phyloP scores from a whole-genome alignment of 805 yeast genomes.

The Maudiozyma pseudohumilis region DNA sequence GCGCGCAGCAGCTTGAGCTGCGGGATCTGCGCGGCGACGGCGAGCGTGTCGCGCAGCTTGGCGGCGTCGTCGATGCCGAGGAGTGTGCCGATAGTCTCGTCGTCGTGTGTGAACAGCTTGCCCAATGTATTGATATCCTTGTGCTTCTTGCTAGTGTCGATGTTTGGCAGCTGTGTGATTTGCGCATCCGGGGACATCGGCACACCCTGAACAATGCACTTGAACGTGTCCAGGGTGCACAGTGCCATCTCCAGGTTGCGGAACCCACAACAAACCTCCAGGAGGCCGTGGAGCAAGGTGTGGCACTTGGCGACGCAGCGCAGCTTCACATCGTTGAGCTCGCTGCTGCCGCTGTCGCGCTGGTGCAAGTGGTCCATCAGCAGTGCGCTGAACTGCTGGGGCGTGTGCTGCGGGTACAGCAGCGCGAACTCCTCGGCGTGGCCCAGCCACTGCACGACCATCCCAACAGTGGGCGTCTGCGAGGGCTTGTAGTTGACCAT shows the following conservation, averaged over 20 bases:
- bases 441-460: constrained; percentile 49
- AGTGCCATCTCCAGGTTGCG: constrained; percentile 58
- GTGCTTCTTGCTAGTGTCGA: constrained; percentile 25
- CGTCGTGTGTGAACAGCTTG: constrained; percentile 52
- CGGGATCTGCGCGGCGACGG: constrained; percentile 59
- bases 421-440: constrained; percentile 55
- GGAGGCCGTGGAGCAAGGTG: constrained; percentile 52
- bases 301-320: constrained; percentile 56
- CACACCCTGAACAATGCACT: constrained; percentile 69
- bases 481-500: constrained; percentile 69
- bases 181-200: constrained; percentile 46
- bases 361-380: constrained; percentile 54
- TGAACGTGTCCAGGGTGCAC: constrained; percentile 54
- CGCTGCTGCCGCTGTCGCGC: constrained; percentile 27
- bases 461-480: constrained; percentile 45
- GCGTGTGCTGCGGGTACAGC: constrained; percentile 32
- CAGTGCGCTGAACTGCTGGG: constrained; percentile 40
- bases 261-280: constrained; percentile 75
- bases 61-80: constrained; percentile 43
- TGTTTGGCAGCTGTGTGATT: constrained; percentile 70
- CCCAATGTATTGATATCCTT: constrained; percentile 49
- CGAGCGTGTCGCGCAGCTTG: constrained; percentile 39
- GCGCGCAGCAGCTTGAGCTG: constrained; percentile 56
- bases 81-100: constrained; percentile 43
- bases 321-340: constrained; percentile 34